A percentile compares a stretch with the other conserved stretches of the same genome.
phyloP scores from a whole-genome alignment of 768 basidiomycete species.

The Rhodotorula taiwanensis region DNA sequence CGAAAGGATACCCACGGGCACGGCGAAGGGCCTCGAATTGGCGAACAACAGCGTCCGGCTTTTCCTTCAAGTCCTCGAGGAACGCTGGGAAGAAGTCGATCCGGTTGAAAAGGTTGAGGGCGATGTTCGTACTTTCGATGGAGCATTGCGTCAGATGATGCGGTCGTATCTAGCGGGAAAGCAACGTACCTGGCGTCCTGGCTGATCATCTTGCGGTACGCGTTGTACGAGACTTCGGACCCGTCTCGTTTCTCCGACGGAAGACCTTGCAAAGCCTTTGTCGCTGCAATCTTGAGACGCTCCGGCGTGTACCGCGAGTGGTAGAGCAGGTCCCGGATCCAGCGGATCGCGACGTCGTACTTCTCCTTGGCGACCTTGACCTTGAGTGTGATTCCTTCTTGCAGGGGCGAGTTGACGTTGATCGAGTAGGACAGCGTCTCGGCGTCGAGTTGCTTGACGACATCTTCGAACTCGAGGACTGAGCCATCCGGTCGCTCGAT shows the following conservation, averaged over 20 bases:
- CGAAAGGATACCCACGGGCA: conserved; percentile 51
- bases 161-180: neutral
- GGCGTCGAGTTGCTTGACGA: conserved; percentile 80
- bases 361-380: conserved; percentile 75
- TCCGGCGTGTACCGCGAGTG: conserved; percentile 69
- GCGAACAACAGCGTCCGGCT: conserved; percentile 63
- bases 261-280: conserved; percentile 81
- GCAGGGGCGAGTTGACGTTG: conserved; percentile 60
- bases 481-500: conserved; percentile 64
- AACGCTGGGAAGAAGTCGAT: conserved; percentile 73
- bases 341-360: conserved; percentile 74
- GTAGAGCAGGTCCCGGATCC: conserved; percentile 76
- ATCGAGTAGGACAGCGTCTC: conserved; percentile 82
- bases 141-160: neutral
- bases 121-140: conserved; percentile 20
- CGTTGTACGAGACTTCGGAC: conserved; percentile 64
- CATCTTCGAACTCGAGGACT: conserved; percentile 72
- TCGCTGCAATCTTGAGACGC: conserved; percentile 70
- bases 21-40: conserved; percentile 69
- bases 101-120: conserved; percentile 59
- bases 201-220: conserved; percentile 62
- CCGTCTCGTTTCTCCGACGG: conserved; percentile 90
- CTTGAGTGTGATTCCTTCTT: conserved; percentile 64
- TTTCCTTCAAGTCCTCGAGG: conserved; percentile 61
- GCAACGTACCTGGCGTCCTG: conserved; percentile 59